Conservation (phyloP, 2,329 filamentous ascomycete genomes). For the Cladobotryum mycophilum region DNA sequence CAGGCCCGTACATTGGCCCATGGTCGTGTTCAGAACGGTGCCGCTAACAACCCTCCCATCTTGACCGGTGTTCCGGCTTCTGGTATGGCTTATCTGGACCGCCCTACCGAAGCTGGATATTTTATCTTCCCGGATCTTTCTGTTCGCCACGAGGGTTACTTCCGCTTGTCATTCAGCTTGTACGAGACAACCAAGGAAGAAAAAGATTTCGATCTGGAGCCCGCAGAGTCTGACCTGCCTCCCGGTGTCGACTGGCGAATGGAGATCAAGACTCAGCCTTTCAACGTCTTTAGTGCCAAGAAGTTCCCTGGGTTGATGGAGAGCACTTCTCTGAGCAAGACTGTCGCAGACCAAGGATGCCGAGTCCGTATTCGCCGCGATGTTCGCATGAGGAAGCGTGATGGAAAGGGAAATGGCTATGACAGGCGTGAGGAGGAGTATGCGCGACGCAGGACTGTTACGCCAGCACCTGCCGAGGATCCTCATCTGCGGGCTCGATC, state of each 20-base stretch:
- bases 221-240: slow-evolving; percentile 39
- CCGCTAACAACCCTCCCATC: slow-evolving; percentile 71
- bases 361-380: slow-evolving; percentile 93
- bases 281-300: slow-evolving; percentile 92
- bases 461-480: slow-evolving; percentile 27
- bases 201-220: slow-evolving; percentile 64
- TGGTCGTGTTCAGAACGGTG: slow-evolving; percentile 61
- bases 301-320: slow-evolving; percentile 93
- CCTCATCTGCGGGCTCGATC: slow-evolving; percentile 47
- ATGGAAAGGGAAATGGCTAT: slow-evolving; percentile 56
- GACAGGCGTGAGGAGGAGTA: slow-evolving; percentile 63
- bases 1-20: slow-evolving; percentile 77
- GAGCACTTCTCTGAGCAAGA: slow-evolving; percentile 81
- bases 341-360: slow-evolving; percentile 93
- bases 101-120: slow-evolving; percentile 73
- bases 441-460: slow-evolving; percentile 29
- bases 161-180: slow-evolving; percentile 83
- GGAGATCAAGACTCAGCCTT: slow-evolving; percentile 81
- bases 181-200: slow-evolving; percentile 89
- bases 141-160: slow-evolving; percentile 89
- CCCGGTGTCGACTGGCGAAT: slow-evolving; percentile 70
- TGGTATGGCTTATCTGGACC: slow-evolving; percentile 91
- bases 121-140: slow-evolving; percentile 98
- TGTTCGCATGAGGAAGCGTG: slow-evolving; percentile 82
- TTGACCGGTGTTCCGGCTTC: slow-evolving; percentile 92